Evolutionary conservation across 345 rosid species (phyloP), one percentile per base, ranked within the genome.

Genomic region (Boechera retrofracta): DNA sequence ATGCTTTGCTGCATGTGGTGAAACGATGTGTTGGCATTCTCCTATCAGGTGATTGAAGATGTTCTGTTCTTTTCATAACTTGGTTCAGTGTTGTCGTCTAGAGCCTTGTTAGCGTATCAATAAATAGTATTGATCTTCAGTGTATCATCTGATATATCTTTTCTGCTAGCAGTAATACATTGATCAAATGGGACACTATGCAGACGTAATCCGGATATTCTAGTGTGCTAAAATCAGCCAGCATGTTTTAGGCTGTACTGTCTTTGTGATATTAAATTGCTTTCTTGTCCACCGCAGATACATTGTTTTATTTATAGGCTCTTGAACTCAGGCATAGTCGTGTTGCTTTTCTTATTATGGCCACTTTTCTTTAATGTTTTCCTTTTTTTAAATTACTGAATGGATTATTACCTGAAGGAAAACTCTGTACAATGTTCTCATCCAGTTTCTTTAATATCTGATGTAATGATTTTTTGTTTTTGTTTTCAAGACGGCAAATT

Each of bases 21-120:
- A 84, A 82, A 76, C 87, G 86, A 81, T 89, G 97, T 73, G 51
- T 77, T 57, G 64, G 64, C 67, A 79, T 87, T 69, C 77, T 83
- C 71, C 63, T 24, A 35, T 86, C 88, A 78, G 80, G 98, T 95
- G 75, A 83, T 85, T 82, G 41, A 42, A 62, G 61, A 72, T 72
- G 28, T 36, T 77, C 53, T 71, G 28, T 71, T 47, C 59, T 31
- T 65, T 45, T 51, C 29, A 15, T 72, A 41, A 59, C 49, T 53
- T 80, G 24, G 13, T 75, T 49, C 44, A 41, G 5, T 68, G 33
- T 18, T 28, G 41, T 10, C 12, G 18, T 63, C 39, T 71, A 24
- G 49, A 64, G 72, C 6, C 2, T 71, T 36, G 26, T 64, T 55
- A 42, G 16, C 70, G 21, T 53, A 44, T 39, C 35, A n/a, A 11